A percentile compares a stretch with the other conserved stretches of the same genome.
These are phyloP conservation scores for Taphrina flavorubra DNA, from an alignment of 1,139 yeast species.

Conservation along the genomic window DNA sequence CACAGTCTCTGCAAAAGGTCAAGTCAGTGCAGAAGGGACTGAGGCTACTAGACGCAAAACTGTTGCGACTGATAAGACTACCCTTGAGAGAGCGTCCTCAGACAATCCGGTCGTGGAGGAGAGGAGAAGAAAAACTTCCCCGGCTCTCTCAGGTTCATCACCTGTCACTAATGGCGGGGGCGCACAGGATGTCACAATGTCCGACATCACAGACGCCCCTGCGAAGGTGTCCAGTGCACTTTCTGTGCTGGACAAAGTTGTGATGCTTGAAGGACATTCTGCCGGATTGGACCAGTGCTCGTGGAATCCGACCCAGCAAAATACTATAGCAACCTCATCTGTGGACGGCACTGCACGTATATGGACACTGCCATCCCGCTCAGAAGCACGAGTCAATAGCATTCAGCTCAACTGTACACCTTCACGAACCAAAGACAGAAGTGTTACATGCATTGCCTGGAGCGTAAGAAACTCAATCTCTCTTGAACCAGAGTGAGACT, in stretches of 20 bases:
- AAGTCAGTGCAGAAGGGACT: neutral
- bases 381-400: constrained; percentile 35
- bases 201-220: constrained; percentile 6
- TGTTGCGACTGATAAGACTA: neutral
- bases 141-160: neutral
- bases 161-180: neutral
- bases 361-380: constrained; percentile 31
- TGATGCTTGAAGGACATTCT: constrained; percentile 28
- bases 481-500: neutral
- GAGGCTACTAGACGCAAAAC: neutral
- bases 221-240: neutral
- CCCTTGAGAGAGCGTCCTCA: neutral
- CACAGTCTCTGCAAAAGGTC: neutral
- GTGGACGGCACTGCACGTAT: constrained; percentile 38
- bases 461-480: constrained; percentile 11
- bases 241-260: neutral
- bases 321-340: constrained; percentile 27
- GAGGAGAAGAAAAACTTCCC: constrained; percentile 15
- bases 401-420: constrained; percentile 32
- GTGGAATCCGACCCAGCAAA: constrained; percentile 29
- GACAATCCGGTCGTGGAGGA: neutral
- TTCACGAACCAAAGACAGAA: constrained; percentile 34
- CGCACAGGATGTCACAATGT: constrained; percentile 23
- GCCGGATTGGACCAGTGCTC: constrained; percentile 32
- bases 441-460: constrained; percentile 39